Base-by-base conservation (phyloP, 768 basidiomycete species). In the Neoboletus subvelutipes region DNA sequence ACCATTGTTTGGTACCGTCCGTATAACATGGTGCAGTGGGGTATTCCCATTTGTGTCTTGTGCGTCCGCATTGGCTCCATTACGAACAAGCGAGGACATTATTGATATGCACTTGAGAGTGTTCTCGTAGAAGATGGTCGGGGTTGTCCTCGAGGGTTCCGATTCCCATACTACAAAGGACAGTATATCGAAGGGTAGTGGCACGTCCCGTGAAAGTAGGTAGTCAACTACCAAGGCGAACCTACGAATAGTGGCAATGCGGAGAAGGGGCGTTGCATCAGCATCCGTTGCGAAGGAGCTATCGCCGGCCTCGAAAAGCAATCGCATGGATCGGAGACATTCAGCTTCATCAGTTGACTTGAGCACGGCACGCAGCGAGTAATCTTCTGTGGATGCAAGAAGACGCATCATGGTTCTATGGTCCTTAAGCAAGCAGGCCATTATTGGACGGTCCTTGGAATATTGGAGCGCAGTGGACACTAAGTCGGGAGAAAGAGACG, bases 181-280 rank as follows among this genome's bases (percentile, higher is more conserved):
- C 7, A 54, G 33, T 15, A 56, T 54, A 26, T 45, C 22, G 17
- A 28, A 9, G 8, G 51, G 42, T 20, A 54, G 17, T 24, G 50
- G 33, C 1, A 39, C 18, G 22, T 40, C 39, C 11, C 11, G 20
- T 24, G 45, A 43, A 37, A 47, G 18, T 8, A 58, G 8, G 45
- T 41, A 52, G 13, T 52, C 18, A 10, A 47, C 24, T 3, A 47
- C 36, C 3, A 36, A 34, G 33, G 5, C 3, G 10, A 55, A 36
- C n/a, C 34, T 8, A 11, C 3, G 3, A 15, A 1, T 7, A 31
- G 48, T 20, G 13, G 33, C 52, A 12, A 28, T 22, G 10, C 22
- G 45, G 15, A 56, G 37, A 28, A 37, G 37, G 37, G 45, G 39
- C 2, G 3, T 47, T 2, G n/a, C 15, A 3, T 1, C 5, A 9